These are phyloP conservation scores for Pestalotiopsis sp. DNA, from an alignment of 2,329 filamentous ascomycete species.

Conservation along the genomic window DNA sequence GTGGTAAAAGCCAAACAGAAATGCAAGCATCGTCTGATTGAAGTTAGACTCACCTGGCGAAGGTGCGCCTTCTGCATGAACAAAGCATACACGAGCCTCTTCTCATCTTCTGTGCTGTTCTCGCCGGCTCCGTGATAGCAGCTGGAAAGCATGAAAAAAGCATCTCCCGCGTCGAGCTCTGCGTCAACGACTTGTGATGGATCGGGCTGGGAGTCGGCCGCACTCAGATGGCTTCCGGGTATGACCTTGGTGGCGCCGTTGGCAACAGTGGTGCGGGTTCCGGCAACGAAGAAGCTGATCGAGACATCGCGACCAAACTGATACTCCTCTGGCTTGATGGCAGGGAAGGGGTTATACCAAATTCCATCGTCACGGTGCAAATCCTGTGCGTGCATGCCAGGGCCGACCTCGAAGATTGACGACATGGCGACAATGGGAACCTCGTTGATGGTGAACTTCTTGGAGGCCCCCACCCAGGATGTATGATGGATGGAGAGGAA, in stretches of 20 bases:
- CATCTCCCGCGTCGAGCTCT: slow-evolving; percentile 26
- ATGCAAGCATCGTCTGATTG: not conserved
- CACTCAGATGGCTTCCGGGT: slow-evolving; percentile 39
- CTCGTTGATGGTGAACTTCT: slow-evolving; percentile 3
- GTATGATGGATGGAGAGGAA: slow-evolving; percentile 10
- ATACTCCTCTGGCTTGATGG: not conserved
- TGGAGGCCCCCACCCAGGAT: slow-evolving; percentile 11
- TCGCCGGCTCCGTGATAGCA: slow-evolving; percentile 28
- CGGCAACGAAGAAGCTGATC: slow-evolving; percentile 38
- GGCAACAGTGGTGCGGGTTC: slow-evolving; percentile 28
- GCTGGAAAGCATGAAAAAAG: slow-evolving; percentile 24
- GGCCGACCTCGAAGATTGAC: slow-evolving; percentile 26
- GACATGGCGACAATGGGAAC: slow-evolving; percentile 13
- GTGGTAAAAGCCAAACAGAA: not conserved
- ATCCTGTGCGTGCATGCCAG: slow-evolving; percentile 22
- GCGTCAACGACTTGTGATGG: slow-evolving; percentile 19
- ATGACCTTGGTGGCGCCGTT: slow-evolving; percentile 41
- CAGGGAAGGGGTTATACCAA: slow-evolving; percentile 22
- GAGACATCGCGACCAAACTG: slow-evolving; percentile 25
- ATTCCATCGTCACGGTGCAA: slow-evolving; percentile 31
- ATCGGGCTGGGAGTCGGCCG: slow-evolving; percentile 24
- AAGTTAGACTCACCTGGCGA: not conserved
- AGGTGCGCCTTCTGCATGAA: slow-evolving; percentile 19
- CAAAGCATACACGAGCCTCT: slow-evolving; percentile 25
- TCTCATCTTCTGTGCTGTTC: slow-evolving; percentile 28